Percentiles rank a stretch among this genome's conserved stretches.
phyloP scores from a whole-genome alignment of 208 protist genomes.

The Trypanosoma cruzi region DNA sequence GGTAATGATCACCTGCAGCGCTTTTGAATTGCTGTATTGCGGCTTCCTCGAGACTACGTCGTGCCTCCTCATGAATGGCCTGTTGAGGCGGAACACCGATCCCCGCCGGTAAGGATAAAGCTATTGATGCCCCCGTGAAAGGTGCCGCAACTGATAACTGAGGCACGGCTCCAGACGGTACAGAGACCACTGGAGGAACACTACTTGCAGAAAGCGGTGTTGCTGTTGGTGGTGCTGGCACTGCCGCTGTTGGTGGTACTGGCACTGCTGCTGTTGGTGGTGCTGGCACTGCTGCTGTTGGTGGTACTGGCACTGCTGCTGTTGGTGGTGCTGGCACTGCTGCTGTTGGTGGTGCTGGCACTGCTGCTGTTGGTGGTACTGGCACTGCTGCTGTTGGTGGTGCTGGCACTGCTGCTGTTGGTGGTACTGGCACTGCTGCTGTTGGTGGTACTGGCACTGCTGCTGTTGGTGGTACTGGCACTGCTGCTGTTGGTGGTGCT shows the following conservation, averaged over 20 bases:
- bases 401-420: constrained; percentile 5
- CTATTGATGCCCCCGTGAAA: neutral
- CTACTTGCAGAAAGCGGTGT: neutral
- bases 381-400: constrained; percentile 6
- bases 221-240: constrained; percentile 17
- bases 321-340: constrained; percentile 30
- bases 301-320: constrained; percentile 8
- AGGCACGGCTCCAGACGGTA: neutral
- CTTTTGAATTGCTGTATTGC: constrained; percentile 43
- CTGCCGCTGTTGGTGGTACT: constrained; percentile 18
- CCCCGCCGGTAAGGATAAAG: neutral
- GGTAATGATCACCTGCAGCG: constrained; percentile 59
- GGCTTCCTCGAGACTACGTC: constrained; percentile 46
- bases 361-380: constrained; percentile 11
- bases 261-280: constrained; percentile 3
- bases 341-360: constrained; percentile 17
- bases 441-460: constrained; percentile 9
- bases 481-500: constrained; percentile 14
- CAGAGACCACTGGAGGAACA: neutral
- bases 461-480: constrained; percentile 21
- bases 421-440: constrained; percentile 1
- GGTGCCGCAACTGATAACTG: neutral
- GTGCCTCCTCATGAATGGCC: constrained; percentile 41
- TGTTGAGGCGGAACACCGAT: constrained; percentile 9
- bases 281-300: constrained; percentile 16